A percentile compares a stretch with the other conserved stretches of the same genome.
These are phyloP conservation scores for Mucor racemosus DNA, from an alignment of 371 early-diverging fungal genomes.

Conservation along the genomic window DNA sequence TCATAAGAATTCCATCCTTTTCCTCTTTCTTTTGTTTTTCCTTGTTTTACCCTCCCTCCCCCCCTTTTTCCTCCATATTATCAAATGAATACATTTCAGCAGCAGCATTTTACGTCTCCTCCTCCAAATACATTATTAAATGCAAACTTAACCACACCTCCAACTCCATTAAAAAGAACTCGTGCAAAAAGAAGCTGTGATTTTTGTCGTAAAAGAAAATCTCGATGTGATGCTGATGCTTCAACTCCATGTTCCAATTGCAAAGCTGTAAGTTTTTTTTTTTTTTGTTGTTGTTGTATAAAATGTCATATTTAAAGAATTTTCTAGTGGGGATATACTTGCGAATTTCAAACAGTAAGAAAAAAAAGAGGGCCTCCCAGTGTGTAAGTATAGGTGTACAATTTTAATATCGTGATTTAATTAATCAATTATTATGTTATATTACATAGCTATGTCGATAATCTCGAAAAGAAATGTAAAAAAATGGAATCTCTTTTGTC, in stretches of 20 bases:
- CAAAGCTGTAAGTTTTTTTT: conserved; percentile 39
- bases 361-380: conserved; percentile 59
- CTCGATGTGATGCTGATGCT: conserved; percentile 55
- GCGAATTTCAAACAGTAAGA: conserved; percentile 50
- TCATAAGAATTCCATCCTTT: neutral
- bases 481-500: conserved; percentile 50
- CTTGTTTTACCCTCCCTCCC: neutral
- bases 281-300: neutral
- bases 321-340: conserved; percentile 51
- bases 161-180: conserved; percentile 45
- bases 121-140: conserved; percentile 19
- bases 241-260: conserved; percentile 56
- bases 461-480: conserved; percentile 49
- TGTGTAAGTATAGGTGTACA: conserved; percentile 30
- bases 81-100: conserved; percentile 15
- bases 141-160: conserved; percentile 25
- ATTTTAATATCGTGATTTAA: neutral
- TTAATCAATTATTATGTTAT: neutral
- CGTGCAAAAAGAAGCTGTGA: conserved; percentile 60
- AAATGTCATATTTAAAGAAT: neutral
- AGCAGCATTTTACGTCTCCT: conserved; percentile 3
- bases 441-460: conserved; percentile 44
- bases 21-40: neutral
- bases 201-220: conserved; percentile 55
- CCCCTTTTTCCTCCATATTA: neutral